Conservation (phyloP, 192 early-diverging fungal species). For the Coemansia sp. region DNA sequence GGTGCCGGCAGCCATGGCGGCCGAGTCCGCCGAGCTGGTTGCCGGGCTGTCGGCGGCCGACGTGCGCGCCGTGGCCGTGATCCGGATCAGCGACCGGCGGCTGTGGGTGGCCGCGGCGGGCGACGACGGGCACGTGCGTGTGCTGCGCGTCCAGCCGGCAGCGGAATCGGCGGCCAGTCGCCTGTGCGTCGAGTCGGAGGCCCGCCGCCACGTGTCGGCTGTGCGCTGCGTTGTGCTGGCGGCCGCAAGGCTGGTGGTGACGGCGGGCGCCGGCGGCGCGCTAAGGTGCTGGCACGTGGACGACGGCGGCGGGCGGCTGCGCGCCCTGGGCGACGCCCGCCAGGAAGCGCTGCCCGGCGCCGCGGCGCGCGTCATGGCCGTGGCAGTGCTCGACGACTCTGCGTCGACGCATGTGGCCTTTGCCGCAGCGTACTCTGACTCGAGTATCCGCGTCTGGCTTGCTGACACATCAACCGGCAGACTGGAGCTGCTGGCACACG, state of each 20-base stretch:
- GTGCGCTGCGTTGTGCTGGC: slow-evolving; percentile 23
- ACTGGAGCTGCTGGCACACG: slow-evolving; percentile 17
- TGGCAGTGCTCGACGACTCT: slow-evolving; percentile 40
- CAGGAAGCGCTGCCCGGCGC: background rate
- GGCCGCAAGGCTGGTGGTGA: slow-evolving; percentile 41
- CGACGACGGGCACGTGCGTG: no score
- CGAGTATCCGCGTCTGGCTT: slow-evolving; percentile 50
- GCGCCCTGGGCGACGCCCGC: no score
- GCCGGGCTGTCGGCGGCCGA: no score
- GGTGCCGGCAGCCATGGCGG: no score
- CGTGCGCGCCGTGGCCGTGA: no score
- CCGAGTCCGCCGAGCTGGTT: no score
- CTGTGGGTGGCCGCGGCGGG: no score
- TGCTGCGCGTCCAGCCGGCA: slow-evolving; percentile 20
- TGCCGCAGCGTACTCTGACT: slow-evolving; percentile 72
- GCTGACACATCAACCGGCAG: background rate
- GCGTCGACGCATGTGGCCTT: slow-evolving; percentile 50
- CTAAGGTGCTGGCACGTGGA: slow-evolving; percentile 56
- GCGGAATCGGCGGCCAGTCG: background rate
- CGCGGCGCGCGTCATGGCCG: slow-evolving; percentile 67
- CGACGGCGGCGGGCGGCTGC: background rate
- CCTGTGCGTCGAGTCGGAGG: background rate
- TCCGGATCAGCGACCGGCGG: no score
- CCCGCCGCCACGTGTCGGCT: slow-evolving; percentile 10
- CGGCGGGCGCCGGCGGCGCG: slow-evolving; percentile 62